Conservation (phyloP, 768 basidiomycete genomes). For the Termitomyces heimii region DNA sequence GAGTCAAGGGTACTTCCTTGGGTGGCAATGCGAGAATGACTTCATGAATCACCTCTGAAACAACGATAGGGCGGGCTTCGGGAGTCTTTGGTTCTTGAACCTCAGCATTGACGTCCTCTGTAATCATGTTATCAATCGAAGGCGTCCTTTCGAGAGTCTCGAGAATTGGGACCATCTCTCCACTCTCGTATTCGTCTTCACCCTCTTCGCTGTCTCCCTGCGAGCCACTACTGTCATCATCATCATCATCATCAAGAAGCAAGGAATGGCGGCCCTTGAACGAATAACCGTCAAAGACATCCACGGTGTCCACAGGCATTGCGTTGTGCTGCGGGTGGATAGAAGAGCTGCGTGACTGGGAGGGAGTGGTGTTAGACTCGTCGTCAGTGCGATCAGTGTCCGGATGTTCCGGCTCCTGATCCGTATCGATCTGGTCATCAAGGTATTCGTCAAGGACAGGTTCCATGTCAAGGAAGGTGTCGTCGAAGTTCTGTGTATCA, state of each 20-base stretch:
- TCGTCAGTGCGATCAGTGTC: conserved; percentile 70
- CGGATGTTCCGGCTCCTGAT: conserved; percentile 61
- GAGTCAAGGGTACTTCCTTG: conserved; percentile 9
- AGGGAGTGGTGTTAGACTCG: conserved; percentile 73
- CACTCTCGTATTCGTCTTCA: conserved; percentile 23
- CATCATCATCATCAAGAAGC: conserved; percentile 67
- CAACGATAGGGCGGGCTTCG: conserved; percentile 47
- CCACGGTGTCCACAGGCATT: conserved; percentile 47
- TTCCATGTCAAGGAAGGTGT: conserved; percentile 94
- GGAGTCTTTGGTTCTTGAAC: conserved; percentile 67
- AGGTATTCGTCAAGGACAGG: conserved; percentile 79
- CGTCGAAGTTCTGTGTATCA: conserved; percentile 98
- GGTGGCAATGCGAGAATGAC: conserved; percentile 17
- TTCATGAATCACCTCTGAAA: conserved; percentile 20
- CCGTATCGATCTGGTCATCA: conserved; percentile 61
- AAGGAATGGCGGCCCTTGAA: conserved; percentile 86
- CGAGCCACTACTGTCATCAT: conserved; percentile 40
- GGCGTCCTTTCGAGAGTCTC: conserved; percentile 11
- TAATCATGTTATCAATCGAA: conserved; percentile 10
- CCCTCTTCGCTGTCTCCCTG: conserved; percentile 38
- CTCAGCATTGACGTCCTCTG: conserved; percentile 23
- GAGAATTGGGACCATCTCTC: conserved; percentile 20
- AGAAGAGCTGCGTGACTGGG: conserved; percentile 74
- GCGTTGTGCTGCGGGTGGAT: conserved; percentile 35
- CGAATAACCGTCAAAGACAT: conserved; percentile 92